Conservation (phyloP, 176 grass and related monocot species). For the Cenchrus purpureus region DNA sequence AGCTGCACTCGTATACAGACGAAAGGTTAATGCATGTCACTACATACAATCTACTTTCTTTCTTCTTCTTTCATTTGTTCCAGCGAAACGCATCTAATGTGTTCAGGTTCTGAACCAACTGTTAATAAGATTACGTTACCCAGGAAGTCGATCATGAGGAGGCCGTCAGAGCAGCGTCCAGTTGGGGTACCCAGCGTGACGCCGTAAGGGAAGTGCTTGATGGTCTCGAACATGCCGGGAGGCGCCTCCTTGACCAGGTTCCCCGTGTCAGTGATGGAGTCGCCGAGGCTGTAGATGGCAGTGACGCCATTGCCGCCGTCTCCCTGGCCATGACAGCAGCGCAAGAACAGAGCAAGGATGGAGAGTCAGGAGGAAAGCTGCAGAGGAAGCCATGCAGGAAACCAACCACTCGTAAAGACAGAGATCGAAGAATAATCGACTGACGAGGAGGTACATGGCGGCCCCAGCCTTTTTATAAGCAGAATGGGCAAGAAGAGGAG, state of each 20-base stretch:
- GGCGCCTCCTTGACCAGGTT: constrained; percentile 71
- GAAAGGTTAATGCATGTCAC: background rate
- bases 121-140: constrained; percentile 25
- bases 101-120: background rate
- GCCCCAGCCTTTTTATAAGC: background rate
- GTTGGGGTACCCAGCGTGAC: constrained; percentile 69
- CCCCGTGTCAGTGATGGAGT: constrained; percentile 95
- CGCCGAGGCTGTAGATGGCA: constrained; percentile 92
- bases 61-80: background rate
- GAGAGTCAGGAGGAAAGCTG: constrained; percentile 9
- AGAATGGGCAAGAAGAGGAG: no score
- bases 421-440: background rate
- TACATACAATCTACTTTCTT: background rate
- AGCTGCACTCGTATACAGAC: constrained; percentile 35
- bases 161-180: constrained; percentile 90
- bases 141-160: constrained; percentile 97
- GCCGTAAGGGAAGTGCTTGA: constrained; percentile 81
- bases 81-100: background rate
- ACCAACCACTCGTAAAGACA: background rate
- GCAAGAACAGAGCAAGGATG: background rate
- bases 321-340: background rate
- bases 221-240: constrained; percentile 68
- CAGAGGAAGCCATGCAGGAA: constrained; percentile 45
- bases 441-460: constrained; percentile 14
- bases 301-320: constrained; percentile 29